Conservation (phyloP, 768 basidiomycete species). For the Mrakia gelida region DNA sequence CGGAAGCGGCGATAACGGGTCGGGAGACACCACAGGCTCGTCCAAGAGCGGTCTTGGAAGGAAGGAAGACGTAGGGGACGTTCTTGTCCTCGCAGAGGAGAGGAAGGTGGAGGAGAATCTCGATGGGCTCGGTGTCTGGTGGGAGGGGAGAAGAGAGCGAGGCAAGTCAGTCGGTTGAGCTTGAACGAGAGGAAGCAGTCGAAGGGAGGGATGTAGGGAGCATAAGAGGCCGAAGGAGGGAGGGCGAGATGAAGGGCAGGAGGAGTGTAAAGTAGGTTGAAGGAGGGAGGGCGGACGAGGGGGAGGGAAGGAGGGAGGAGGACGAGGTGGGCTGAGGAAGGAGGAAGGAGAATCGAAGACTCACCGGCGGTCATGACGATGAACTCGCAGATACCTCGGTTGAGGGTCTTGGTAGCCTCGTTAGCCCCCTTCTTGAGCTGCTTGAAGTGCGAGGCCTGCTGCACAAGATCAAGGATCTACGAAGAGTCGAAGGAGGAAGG, state of each 20-base stretch:
- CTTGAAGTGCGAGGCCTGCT: conserved; percentile 95
- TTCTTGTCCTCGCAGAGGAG: conserved; percentile 95
- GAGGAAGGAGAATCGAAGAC: conserved; percentile 1
- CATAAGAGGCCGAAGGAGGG: neutral
- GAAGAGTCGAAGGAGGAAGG: conserved; percentile 5
- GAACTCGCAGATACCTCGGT: conserved; percentile 63
- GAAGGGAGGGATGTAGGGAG: no score
- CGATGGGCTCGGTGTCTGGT: conserved; percentile 92
- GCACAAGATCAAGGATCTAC: conserved; percentile 90
- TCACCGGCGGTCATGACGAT: conserved; percentile 73
- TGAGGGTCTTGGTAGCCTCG: conserved; percentile 95
- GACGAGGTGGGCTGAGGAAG: neutral
- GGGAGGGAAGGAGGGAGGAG: neutral
- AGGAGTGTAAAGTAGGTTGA: neutral
- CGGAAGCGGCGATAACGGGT: conserved; percentile 89
- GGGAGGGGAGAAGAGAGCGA: neutral
- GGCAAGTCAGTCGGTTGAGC: neutral
- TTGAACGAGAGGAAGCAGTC: no score
- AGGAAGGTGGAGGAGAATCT: conserved; percentile 94
- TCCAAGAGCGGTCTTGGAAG: conserved; percentile 90
- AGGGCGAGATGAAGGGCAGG: neutral
- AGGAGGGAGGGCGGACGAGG: neutral
- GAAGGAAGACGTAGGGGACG: conserved; percentile 75
- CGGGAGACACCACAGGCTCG: conserved; percentile 93
- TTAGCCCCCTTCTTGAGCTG: conserved; percentile 99